Evolutionary conservation across 305 asterid genomes (phyloP), one percentile per base, ranked within the genome.

Genomic region (Salvia sclarea): DNA sequence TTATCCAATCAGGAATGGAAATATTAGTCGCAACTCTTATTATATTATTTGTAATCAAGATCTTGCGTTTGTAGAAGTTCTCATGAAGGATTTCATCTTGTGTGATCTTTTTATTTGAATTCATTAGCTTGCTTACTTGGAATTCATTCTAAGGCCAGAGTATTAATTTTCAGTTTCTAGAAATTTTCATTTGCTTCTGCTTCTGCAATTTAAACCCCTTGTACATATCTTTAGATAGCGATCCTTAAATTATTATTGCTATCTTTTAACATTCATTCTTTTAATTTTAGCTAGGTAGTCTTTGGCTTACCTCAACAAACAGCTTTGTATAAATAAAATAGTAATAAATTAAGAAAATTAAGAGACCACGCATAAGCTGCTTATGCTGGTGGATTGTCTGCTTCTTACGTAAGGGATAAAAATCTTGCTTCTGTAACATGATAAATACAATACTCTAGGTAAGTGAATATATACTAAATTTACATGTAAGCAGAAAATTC

Each of bases 131-230:
- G 20, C 3, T 30, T 9, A 48, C n/a, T 53, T 14, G 35, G 12
- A 35, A 35, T 35, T 44, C 37, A 24, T 7, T 24, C 24, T 28
- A 25, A 16, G 17, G 38, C 45, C 0, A 50, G 45, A 16, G 60
- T 50, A 25, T 14, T 9, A 25, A 10, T 49, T 49, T 28, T 37
- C 35, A 33, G 1, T 33, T 20, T 17, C 21, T 6, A 13, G 22
- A 18, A 12, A 7, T 22, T 35, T 20, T 66, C 16, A 13, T 66
- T 66, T 66, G 17, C 17, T 50, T 66, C 48, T 4, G 21, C 13
- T 22, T 20, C 24, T 53, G 62, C 69, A 64, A 2, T 31, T 48
- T 40, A 17, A 47, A 64, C 21, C 48, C 69, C 12, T 65, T 13
- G 43, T 64, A 6, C 38, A 45, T 33, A 12, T 48, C 71, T 22